Conservation (phyloP, 352 stramenopile species). For the Phytopythium sindhum region DNA sequence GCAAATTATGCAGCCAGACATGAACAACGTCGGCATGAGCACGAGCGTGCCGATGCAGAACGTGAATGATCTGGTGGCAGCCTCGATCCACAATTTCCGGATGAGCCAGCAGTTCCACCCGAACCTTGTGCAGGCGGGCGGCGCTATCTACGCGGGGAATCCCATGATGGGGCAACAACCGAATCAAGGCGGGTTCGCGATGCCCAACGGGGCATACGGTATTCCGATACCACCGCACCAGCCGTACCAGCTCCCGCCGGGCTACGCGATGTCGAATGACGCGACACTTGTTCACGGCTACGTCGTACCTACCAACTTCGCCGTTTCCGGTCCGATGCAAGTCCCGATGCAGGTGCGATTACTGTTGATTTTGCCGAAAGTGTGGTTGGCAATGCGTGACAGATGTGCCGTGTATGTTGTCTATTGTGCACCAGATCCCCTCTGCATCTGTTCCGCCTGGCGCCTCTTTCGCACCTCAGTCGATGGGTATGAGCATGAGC, state of each 20-base stretch:
- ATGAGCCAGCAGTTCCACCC: constrained; percentile 62
- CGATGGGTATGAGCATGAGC: constrained; percentile 9
- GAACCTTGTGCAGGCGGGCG: constrained; percentile 15
- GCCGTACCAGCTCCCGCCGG: constrained; percentile 31
- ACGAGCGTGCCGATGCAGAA: constrained; percentile 32
- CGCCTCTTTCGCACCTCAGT: not conserved
- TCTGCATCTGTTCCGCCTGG: constrained; percentile 23
- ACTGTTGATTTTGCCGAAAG: constrained; percentile 19
- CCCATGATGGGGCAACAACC: constrained; percentile 16
- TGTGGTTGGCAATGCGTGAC: constrained; percentile 5
- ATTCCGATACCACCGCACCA: constrained; percentile 13
- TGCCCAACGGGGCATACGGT: constrained; percentile 3
- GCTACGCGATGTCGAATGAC: constrained; percentile 45
- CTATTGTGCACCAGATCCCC: constrained; percentile 13
- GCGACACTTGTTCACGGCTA: constrained; percentile 50
- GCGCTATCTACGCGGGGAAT: constrained; percentile 22
- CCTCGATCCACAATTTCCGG: constrained; percentile 73
- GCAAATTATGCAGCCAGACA: constrained; percentile 17
- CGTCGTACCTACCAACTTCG: constrained; percentile 34
- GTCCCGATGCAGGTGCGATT: constrained; percentile 34
- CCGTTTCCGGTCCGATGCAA: constrained; percentile 33
- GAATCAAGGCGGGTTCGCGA: constrained; percentile 26
- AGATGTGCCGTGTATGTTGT: not conserved
- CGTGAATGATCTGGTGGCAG: constrained; percentile 63
- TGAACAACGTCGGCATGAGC: constrained; percentile 16